Base-by-base conservation (phyloP, 208 protist species). In the Kentomonas sorsogonicus region DNA sequence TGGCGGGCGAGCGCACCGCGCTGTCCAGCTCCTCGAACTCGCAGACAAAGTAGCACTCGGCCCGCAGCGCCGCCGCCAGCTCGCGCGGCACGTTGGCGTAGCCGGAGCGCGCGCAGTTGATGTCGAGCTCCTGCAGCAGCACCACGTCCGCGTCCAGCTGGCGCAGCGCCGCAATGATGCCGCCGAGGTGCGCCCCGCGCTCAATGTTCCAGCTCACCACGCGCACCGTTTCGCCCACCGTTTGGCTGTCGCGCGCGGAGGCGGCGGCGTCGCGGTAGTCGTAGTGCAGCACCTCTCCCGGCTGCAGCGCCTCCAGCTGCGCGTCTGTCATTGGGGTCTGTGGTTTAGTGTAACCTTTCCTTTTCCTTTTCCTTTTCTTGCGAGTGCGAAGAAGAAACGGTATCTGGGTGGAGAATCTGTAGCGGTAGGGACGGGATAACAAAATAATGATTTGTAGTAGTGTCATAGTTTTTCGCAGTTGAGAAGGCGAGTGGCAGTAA, bases 121-220 rank as follows among this genome's bases (percentile, higher is more conserved):
- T 74, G 59, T 94, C 87, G 11, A 94, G 54, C 52, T 94, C 83
- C 51, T 94, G 83, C n/a, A 94, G 53, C 10, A 84, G 29, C n/a
- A 89, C 39, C 29, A 91, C 76, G 63, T 91, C 83, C 2, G 83
- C 80, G 18, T 74, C 67, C 66, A 11, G 15, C 38, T 43, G 38
- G 3, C 53, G 55, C 13, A 91, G 59, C 16, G 70, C 66, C 5
- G 51, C 50, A 26, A 90, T 66, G 53, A 94, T 88, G 47, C 65
- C 57, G 3, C 79, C 66, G 26, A 85, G 66, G 56, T 85, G 57
- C 16, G 68, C 40, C 15, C 81, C 84, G 3, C 88, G 77, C 73
- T 92, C 88, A 39, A 94, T 89, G 67, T 92, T 94, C 82, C 88
- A 94, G 58, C 90, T 75, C 36, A 87, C 67, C 11, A 91, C 53